Conservation (phyloP, 495 filamentous ascomycete genomes). For the Filosporella fistucella region DNA sequence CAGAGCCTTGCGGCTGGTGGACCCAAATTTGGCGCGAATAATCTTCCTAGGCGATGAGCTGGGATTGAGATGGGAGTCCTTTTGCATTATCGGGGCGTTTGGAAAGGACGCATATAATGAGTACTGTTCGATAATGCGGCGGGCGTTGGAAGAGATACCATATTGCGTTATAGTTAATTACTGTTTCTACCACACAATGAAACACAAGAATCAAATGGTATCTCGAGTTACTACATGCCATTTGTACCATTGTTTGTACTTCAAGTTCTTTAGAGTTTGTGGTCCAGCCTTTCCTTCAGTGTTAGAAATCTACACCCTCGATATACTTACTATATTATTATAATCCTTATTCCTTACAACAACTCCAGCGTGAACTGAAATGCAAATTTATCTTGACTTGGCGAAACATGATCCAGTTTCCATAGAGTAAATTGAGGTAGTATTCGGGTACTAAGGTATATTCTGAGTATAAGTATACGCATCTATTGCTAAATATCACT, state of each 20-base stretch:
- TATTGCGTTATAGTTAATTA: conserved; percentile 1
- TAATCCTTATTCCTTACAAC: too few species aligned
- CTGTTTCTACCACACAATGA: not conserved
- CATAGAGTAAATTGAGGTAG: too few species aligned
- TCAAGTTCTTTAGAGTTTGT: too few species aligned
- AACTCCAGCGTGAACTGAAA: too few species aligned
- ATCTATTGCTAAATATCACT: not conserved
- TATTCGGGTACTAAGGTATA: too few species aligned
- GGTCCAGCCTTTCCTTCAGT: not conserved
- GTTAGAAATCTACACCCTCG: not conserved
- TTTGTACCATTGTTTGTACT: too few species aligned
- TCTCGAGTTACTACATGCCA: too few species aligned
- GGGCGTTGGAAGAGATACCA: conserved; percentile 19
- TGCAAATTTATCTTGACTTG: too few species aligned
- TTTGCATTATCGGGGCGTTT: too few species aligned
- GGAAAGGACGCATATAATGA: not conserved
- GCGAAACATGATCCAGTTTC: too few species aligned
- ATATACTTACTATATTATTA: too few species aligned
- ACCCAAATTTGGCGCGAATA: conserved; percentile 53
- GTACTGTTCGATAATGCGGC: conserved; percentile 1
- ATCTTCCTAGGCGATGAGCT: conserved; percentile 33
- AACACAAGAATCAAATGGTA: not conserved
- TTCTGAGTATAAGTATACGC: too few species aligned
- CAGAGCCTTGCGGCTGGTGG: conserved; percentile 79
- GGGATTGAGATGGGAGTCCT: not conserved